Evolutionary conservation across 2,329 filamentous ascomycete genomes (phyloP).

Genomic region (Dactylonectria estremocensis): DNA sequence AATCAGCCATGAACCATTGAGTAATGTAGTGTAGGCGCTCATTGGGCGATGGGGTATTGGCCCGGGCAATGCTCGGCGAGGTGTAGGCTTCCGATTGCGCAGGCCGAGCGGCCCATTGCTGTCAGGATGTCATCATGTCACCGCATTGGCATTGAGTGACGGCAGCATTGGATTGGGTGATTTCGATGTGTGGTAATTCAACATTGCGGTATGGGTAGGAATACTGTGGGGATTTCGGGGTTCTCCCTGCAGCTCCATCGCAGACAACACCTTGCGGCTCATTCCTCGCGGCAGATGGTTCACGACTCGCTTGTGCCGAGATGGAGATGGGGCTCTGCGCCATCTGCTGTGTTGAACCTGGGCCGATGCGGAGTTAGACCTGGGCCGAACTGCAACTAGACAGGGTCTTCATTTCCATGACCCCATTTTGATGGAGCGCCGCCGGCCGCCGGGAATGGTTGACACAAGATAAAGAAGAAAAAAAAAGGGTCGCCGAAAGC

Average conservation of each 20-base stretch:
- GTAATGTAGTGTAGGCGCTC: constrained; percentile 5
- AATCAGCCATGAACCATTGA: constrained; percentile 13
- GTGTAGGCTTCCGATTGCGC: constrained; percentile 24
- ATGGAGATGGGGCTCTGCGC: constrained; percentile 13
- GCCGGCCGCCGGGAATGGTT: constrained; percentile 20
- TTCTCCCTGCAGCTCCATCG: neutral
- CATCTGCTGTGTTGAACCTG: neutral
- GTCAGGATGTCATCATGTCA: constrained; percentile 6
- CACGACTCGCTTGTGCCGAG: constrained; percentile 8
- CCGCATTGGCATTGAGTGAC: neutral
- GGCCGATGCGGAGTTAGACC: neutral
- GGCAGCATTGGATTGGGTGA: constrained; percentile 2
- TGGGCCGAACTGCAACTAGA: constrained; percentile 13
- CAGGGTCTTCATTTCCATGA: neutral
- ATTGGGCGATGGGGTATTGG: constrained; percentile 9
- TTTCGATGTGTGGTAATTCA: neutral
- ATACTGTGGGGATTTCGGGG: constrained; percentile 20
- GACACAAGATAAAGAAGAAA: constrained; percentile 1
- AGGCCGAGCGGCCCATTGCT: constrained; percentile 4
- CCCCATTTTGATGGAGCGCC: neutral
- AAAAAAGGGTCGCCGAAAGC: constrained; percentile 8
- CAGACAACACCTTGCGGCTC: constrained; percentile 25
- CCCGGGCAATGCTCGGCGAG: constrained; percentile 10
- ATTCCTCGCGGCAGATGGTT: constrained; percentile 12
- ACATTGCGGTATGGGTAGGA: neutral